Percentiles rank a stretch among this genome's conserved stretches.
These are phyloP conservation scores for Erythrobasidium yunnanense DNA, from an alignment of 768 basidiomycete genomes.

Conservation along the genomic window DNA sequence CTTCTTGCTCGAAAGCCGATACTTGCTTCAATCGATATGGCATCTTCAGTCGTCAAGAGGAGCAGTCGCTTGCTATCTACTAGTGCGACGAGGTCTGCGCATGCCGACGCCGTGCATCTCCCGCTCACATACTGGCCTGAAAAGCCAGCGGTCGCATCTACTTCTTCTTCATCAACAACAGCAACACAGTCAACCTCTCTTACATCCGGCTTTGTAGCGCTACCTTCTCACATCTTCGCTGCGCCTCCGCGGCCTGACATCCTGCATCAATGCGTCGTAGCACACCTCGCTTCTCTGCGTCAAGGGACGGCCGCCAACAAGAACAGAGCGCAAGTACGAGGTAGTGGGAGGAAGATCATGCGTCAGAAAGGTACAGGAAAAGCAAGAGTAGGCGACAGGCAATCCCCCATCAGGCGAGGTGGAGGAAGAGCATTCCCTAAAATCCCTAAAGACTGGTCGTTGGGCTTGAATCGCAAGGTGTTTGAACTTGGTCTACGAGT, in stretches of 20 bases:
- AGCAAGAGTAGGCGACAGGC: conserved; percentile 79
- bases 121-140: conserved; percentile 14
- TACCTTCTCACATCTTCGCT: conserved; percentile 57
- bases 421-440: conserved; percentile 81
- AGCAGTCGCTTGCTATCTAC: too few species aligned
- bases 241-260: conserved; percentile 84
- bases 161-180: neutral
- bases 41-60: too few species aligned
- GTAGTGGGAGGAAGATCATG: conserved; percentile 77
- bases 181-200: neutral
- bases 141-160: neutral
- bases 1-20: too few species aligned
- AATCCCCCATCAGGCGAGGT: conserved; percentile 75
- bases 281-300: conserved; percentile 76
- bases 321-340: conserved; percentile 76
- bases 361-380: conserved; percentile 82
- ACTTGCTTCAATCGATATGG: too few species aligned
- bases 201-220: conserved; percentile 37
- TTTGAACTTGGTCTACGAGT: conserved; percentile 9
- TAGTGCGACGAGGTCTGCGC: too few species aligned
- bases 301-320: conserved; percentile 87
- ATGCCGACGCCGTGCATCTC: too few species aligned
- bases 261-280: conserved; percentile 78
- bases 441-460: conserved; percentile 63
- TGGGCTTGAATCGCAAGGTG: conserved; percentile 38